Base-by-base conservation (phyloP, 768 basidiomycete species). In the Kwoniella heveanensis region DNA sequence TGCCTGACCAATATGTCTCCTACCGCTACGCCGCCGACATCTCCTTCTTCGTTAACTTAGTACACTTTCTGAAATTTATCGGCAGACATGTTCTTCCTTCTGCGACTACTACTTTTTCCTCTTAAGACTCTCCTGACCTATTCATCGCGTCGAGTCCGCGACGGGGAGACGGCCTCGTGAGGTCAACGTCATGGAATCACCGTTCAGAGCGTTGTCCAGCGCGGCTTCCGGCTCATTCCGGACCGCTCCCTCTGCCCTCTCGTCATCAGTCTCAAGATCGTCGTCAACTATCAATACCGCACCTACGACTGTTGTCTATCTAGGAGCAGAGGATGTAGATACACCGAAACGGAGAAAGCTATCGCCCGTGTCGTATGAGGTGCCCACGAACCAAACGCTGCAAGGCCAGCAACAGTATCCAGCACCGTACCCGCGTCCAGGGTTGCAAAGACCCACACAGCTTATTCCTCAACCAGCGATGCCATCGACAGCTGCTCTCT, bases 401-500 rank as follows among this genome's bases (percentile, higher is more conserved):
- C 39, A 44, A 44, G 39, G 39, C 15, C 39, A 17, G 13, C 32
- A 32, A 32, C 32, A n/a, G n/a, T n/a, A 32, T 32, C 32, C 13
- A 13, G 13, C 5, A 44, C 39, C 39, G 3, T 17, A 10, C 3
- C 39, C 3, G 39, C 17, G 19, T 44, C 17, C 39, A 9, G 10
- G 19, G 19, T 44, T 44, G 6, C 32, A 36, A 36, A 36, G 7
- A 7, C 13, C 6, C 13, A 13, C 19, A 7, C 39, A 44, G 8
- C 39, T 17, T 19, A 44, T 3, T 44, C 39, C 9, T 17, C 39
- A 44, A 8, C 8, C n/a, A 0, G 10, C 52, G 15, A 15, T 47
- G 21, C 36, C 54, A 46, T 36, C 36, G 3, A 39, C 37, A 25
- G 21, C 57, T 2, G 60, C 68, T 12, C 55, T 70, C 7, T 61